phyloP scores from a whole-genome alignment of 2,329 filamentous ascomycete genomes.

The Paracorniculantispora psalliotae region DNA sequence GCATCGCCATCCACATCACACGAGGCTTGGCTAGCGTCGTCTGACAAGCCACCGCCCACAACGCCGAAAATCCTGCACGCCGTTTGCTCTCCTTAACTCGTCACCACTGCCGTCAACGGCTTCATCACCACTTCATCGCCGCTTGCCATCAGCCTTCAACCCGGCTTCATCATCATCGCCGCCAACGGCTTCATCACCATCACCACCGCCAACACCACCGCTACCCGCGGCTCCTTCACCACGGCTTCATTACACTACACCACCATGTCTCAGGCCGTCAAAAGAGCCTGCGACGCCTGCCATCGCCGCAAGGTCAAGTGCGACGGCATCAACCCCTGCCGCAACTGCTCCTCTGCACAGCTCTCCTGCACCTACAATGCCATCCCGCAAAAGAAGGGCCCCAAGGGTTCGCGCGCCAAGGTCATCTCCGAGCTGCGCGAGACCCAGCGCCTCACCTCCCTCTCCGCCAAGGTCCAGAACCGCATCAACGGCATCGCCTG shows the following conservation, averaged over 20 bases:
- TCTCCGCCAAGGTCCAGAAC: conserved; percentile 57
- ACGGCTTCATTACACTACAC: conserved; percentile 2
- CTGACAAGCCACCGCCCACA: background rate
- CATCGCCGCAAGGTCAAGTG: conserved; percentile 73
- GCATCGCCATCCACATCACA: background rate
- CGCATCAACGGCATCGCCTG: conserved; percentile 52
- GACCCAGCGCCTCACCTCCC: conserved; percentile 61
- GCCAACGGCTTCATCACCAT: background rate
- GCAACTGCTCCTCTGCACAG: conserved; percentile 63
- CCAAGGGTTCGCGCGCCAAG: conserved; percentile 69
- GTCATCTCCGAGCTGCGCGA: conserved; percentile 70
- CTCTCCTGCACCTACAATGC: conserved; percentile 70
- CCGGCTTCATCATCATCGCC: too few relatives aligned
- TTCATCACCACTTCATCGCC: too few relatives aligned
- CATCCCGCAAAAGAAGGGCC: conserved; percentile 71
- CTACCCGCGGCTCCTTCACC: too few relatives aligned
- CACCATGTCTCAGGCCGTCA: conserved; percentile 48
- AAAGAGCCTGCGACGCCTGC: conserved; percentile 66
- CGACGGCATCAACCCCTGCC: conserved; percentile 65
- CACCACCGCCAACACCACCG: background rate
- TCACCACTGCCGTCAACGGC: too few relatives aligned
- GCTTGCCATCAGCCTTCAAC: too few relatives aligned
- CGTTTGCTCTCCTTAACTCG: too few relatives aligned
- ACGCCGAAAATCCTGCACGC: conserved; percentile 5
- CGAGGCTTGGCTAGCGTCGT: conserved; percentile 1